Base-by-base conservation (phyloP, 768 basidiomycete genomes). In the Solioccasus polychromus region DNA sequence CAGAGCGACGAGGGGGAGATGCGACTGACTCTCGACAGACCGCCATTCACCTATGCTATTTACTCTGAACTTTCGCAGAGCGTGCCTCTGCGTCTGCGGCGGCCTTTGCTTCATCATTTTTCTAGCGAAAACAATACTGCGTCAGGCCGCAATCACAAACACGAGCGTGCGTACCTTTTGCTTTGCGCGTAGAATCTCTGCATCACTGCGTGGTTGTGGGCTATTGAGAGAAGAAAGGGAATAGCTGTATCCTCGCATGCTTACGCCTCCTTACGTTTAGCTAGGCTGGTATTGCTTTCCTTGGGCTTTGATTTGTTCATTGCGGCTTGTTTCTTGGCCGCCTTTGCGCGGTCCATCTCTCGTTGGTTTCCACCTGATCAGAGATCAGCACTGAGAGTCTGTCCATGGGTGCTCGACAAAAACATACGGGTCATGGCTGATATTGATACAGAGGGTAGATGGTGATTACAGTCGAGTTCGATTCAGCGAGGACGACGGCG, bases 331-430 rank as follows among this genome's bases (percentile, higher is more conserved):
- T 87, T 89, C 72, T 91, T 91, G 70, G 81, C 80, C 12, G 85
- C 81, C 62, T 80, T 83, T 18, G 69, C 66, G 53, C 88, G 85
- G 64, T 85, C 88, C 65, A 69, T 74, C 7, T 91, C 88, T 42
- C 88, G 79, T 64, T 90, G 88, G 62, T 91, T 88, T 55, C 88
- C 88, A 58, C 88, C 88, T 90, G 56, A 52, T 51, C 18, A 14
- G 17, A 38, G n/a, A 62, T 63, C 48, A 56, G 39, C 12, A 25
- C 18, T 7, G 22, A 11, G 2, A 26, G 17, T 18, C 5, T 32
- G 8, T 19, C n/a, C 4, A 31, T 42, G 1, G 10, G 6, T 23
- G 20, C 14, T 25, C 18, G 32, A 32, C 35, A 38, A 50, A 29
- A 8, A 75, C 78, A 66, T 67, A 80, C 80, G 73, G 54, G 80